Evolutionary conservation across 306 rosid species (phyloP), one percentile per base, ranked within the genome.

Genomic region (Corylus heterophylla): DNA sequence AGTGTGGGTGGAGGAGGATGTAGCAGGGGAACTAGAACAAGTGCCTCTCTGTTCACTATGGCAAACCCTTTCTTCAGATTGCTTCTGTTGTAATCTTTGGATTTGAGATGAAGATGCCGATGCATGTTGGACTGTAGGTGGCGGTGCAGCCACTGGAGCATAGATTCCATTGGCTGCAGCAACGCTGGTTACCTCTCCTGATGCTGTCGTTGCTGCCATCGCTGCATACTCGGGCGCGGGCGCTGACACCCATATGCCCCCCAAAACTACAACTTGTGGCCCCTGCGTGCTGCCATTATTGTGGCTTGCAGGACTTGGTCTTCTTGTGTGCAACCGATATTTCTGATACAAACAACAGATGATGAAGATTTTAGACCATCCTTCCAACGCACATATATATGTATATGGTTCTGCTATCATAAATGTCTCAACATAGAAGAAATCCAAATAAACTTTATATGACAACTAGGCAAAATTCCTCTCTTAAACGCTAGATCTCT

Each of bases 221-320:
- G 80, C 80, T 3, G 83, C 89, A 80, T 89, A 94, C 12, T 94
- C 97, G 35, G 83, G 85, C 12, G 97, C 97, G 35, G 83, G 85
- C 12, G 97, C 97, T n/a, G 90, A 92, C 68, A 89, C 81, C 90
- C 89, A 94, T 64, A 92, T 86, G 83, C 94, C 92, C 17, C 97
- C 98, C 56, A 95, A 94, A 66, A 91, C 84, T 54, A 92, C 87
- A 74, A 95, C 85, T 13, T 92, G 92, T 5, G 86, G 87, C 67
- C 92, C 71, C 67, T 88, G 92, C 16, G 89, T 66, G 62, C 68
- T 86, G 22, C 73, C 83, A 76, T 78, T 85, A 79, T 82, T 84
- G 79, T 82, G 90, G 7, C 83, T 83, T 20, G 89, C 27, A 0
- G 89, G 83, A 61, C 84, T 85, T 48, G 98, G 94, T 71, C 98